These are phyloP conservation scores for Juncus effusus DNA, from an alignment of 176 grass and related monocot genomes.

Conservation along the genomic window DNA sequence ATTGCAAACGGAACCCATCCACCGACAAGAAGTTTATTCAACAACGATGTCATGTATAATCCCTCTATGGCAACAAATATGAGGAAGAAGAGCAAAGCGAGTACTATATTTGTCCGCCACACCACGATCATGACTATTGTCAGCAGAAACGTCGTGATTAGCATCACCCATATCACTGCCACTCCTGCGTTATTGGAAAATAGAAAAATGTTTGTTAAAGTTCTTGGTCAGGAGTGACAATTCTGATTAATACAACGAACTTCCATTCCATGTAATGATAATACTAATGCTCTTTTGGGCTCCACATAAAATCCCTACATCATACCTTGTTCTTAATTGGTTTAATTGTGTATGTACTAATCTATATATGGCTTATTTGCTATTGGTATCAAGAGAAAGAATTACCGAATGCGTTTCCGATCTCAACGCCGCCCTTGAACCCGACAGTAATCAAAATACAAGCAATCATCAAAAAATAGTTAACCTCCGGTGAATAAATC, in stretches of 20 bases:
- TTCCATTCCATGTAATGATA: too few relatives aligned
- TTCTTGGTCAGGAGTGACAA: too few relatives aligned
- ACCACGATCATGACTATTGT: constrained; percentile 69
- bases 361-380: too few relatives aligned
- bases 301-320: too few relatives aligned
- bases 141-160: constrained; percentile 66
- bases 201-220: not conserved
- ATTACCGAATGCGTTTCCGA: constrained; percentile 82
- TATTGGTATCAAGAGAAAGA: not conserved
- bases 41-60: constrained; percentile 56
- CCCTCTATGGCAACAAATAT: constrained; percentile 47
- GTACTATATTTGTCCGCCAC: constrained; percentile 35
- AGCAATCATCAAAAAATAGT: constrained; percentile 61
- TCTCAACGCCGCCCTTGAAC: constrained; percentile 71
- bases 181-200: constrained; percentile 46
- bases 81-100: constrained; percentile 36
- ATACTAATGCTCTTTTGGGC: too few relatives aligned
- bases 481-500: constrained; percentile 72
- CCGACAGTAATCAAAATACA: constrained; percentile 63
- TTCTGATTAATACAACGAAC: too few relatives aligned
- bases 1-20: constrained; percentile 87
- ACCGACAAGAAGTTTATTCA: constrained; percentile 62
- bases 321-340: too few relatives aligned
- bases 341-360: too few relatives aligned
- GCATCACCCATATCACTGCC: constrained; percentile 89